phyloP scores from a whole-genome alignment of 164 flowering plant genomes.

The Liriodendron chinense region DNA sequence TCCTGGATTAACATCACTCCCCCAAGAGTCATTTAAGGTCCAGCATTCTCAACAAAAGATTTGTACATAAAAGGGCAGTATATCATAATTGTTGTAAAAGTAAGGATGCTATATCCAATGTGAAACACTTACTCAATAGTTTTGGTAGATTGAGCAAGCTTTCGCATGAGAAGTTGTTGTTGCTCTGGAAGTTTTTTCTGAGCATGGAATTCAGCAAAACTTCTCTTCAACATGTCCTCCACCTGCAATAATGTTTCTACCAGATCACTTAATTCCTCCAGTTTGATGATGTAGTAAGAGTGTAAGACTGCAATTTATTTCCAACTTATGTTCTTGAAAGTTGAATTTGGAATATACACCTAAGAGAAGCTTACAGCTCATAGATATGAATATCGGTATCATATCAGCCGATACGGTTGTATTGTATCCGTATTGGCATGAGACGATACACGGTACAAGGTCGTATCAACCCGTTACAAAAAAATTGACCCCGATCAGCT shows the following conservation, averaged over 20 bases:
- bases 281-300: neutral
- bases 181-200: constrained; percentile 91
- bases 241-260: constrained; percentile 51
- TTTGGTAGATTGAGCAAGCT: constrained; percentile 77
- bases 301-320: neutral
- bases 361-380: neutral
- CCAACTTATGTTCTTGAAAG: neutral
- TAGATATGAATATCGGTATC: too few species aligned
- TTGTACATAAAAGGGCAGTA: too few species aligned
- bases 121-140: constrained; percentile 55
- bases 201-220: constrained; percentile 98
- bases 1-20: too few species aligned
- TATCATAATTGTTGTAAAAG: too few species aligned
- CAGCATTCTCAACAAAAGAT: too few species aligned
- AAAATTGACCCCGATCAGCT: too few species aligned
- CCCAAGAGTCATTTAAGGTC: too few species aligned
- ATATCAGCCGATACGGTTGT: too few species aligned
- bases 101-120: neutral
- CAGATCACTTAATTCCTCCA: constrained; percentile 8
- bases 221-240: constrained; percentile 99
- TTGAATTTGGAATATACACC: neutral
- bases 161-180: constrained; percentile 69
- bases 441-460: too few species aligned
- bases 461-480: too few species aligned
- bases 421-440: too few species aligned